Evolutionary conservation across 2,329 filamentous ascomycete genomes (phyloP).

Genomic region (Pseudopithomyces maydicus): DNA sequence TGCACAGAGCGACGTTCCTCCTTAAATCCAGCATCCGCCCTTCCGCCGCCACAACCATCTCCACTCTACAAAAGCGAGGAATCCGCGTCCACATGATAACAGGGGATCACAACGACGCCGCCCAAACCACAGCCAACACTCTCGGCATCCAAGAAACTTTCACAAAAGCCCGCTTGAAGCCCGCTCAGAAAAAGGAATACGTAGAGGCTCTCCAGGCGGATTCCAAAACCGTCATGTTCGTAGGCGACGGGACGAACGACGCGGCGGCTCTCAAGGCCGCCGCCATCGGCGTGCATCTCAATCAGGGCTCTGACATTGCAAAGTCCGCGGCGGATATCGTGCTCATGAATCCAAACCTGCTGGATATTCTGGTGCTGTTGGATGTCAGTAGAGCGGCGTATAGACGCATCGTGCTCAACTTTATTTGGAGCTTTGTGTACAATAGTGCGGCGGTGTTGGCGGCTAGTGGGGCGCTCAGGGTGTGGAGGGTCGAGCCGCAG

Average conservation of each 20-base stretch:
- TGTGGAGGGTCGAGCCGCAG: slow-evolving; percentile 62
- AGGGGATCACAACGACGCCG: slow-evolving; percentile 59
- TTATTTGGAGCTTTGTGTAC: slow-evolving; percentile 72
- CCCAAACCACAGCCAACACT: slow-evolving; percentile 52
- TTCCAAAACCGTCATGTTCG: slow-evolving; percentile 64
- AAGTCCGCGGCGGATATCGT: slow-evolving; percentile 71
- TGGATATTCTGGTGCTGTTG: slow-evolving; percentile 63
- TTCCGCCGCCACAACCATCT: slow-evolving; percentile 58
- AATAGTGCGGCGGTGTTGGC: slow-evolving; percentile 72
- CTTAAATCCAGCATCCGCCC: slow-evolving; percentile 55
- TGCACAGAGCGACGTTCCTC: slow-evolving; percentile 55
- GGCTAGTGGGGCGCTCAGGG: slow-evolving; percentile 62
- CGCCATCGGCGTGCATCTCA: slow-evolving; percentile 72
- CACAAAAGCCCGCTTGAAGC: slow-evolving; percentile 54
- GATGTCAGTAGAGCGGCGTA: slow-evolving; percentile 55
- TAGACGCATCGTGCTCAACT: slow-evolving; percentile 63
- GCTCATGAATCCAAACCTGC: slow-evolving; percentile 63
- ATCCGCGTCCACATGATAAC: slow-evolving; percentile 62
- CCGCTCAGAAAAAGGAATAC: slow-evolving; percentile 61
- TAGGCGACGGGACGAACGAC: slow-evolving; percentile 81
- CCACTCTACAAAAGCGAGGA: slow-evolving; percentile 53
- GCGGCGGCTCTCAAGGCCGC: slow-evolving; percentile 74
- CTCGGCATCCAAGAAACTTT: slow-evolving; percentile 46
- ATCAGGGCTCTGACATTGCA: slow-evolving; percentile 64
- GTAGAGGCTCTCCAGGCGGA: slow-evolving; percentile 43